Conservation (phyloP, 495 filamentous ascomycete genomes). For the Lasiosphaeria hispida region DNA sequence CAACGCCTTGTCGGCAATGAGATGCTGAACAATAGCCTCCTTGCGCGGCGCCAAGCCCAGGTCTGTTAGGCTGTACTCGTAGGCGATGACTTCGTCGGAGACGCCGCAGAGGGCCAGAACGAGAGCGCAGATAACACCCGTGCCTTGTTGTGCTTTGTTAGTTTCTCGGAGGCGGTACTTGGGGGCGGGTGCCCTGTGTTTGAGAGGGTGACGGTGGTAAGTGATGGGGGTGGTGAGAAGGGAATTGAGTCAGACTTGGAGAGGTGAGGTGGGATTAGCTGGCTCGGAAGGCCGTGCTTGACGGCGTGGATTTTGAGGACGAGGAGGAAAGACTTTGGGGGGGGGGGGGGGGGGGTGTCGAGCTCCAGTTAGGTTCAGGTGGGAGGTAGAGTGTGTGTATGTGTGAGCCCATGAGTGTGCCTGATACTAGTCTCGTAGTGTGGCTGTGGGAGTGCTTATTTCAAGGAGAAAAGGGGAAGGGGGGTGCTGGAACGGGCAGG, state of each 20-base stretch:
- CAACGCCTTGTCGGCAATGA: constrained; percentile 43
- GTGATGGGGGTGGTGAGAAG: not conserved
- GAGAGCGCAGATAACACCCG: constrained; percentile 60
- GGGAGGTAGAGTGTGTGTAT: not conserved
- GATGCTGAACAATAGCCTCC: constrained; percentile 41
- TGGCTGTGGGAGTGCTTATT: constrained; percentile 26
- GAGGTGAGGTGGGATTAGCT: no score
- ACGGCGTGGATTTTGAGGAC: no score
- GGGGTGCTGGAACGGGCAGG: constrained; percentile 5
- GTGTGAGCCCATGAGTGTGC: not conserved
- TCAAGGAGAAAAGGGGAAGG: constrained; percentile 37
- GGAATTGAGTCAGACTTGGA: no score
- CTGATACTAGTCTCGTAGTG: not conserved
- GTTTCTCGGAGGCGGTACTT: constrained; percentile 29
- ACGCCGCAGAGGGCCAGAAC: constrained; percentile 58
- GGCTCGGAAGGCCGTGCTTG: no score
- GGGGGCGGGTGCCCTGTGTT: not conserved
- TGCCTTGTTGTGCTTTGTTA: constrained; percentile 35
- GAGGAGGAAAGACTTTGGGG: no score
- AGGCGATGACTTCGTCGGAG: constrained; percentile 52
- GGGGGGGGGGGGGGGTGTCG: no score
- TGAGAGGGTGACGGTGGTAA: not conserved
- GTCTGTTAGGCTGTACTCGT: constrained; percentile 62
- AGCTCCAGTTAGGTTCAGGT: constrained; percentile 1
- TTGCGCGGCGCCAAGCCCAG: constrained; percentile 48